Conservation (phyloP, 768 basidiomycete genomes). For the Mycena filopes region DNA sequence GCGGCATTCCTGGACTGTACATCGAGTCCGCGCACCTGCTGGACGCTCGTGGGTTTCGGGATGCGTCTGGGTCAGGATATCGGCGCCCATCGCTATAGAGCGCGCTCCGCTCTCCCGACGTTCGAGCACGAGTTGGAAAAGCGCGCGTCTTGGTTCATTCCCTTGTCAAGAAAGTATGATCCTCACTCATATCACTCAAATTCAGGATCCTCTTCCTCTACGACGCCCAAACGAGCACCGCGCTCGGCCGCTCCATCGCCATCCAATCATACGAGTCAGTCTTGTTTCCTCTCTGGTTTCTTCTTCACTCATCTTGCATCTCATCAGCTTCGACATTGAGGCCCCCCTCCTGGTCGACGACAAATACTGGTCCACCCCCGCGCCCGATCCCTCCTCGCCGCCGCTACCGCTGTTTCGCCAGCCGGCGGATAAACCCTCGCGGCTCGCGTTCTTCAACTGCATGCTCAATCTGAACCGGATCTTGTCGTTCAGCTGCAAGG, state of each 20-base stretch:
- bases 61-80: conserved; percentile 60
- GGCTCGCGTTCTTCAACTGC: conserved; percentile 53
- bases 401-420: conserved; percentile 53
- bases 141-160: conserved; percentile 66
- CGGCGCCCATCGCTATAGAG: conserved; percentile 67
- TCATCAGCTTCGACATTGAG: conserved; percentile 64
- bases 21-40: conserved; percentile 43
- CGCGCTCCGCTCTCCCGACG: conserved; percentile 44
- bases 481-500: conserved; percentile 52
- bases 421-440: conserved; percentile 52
- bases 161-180: too few relatives aligned
- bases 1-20: conserved; percentile 21
- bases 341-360: conserved; percentile 45
- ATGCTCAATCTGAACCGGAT: conserved; percentile 47
- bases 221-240: conserved; percentile 6
- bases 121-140: conserved; percentile 79
- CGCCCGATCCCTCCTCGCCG: conserved; percentile 35
- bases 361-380: conserved; percentile 11
- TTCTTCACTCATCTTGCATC: background rate
- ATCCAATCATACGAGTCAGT: conserved; percentile 24
- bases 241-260: conserved; percentile 20
- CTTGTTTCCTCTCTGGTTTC: background rate
- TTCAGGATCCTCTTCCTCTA: conserved; percentile 6
- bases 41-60: conserved; percentile 69
- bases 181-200: background rate